Evolutionary conservation across 495 filamentous ascomycete species (phyloP).

Genomic region (Chlorociboria aeruginascens): DNA sequence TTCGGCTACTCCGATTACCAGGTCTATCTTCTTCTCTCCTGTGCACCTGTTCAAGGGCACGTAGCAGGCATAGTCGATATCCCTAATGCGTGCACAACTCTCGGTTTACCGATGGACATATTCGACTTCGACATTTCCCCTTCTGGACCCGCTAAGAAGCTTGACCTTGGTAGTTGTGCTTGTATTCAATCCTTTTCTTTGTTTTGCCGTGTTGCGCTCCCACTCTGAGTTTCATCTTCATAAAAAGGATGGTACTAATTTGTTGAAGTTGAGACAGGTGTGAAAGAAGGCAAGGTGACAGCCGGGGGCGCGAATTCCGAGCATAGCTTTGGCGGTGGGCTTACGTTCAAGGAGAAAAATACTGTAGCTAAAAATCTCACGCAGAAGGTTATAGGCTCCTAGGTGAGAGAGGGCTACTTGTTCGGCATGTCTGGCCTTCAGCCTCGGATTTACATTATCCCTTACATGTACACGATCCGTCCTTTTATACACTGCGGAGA

Average conservation of each 20-base stretch:
- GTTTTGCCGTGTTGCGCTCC: constrained; percentile 44
- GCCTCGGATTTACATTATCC: too few relatives aligned
- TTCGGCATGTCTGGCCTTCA: too few relatives aligned
- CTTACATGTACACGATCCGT: too few relatives aligned
- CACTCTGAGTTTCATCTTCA: too few relatives aligned
- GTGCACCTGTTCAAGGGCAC: constrained; percentile 85
- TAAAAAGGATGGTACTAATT: too few relatives aligned
- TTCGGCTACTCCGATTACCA: constrained; percentile 72
- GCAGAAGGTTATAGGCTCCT: neutral
- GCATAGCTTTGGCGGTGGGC: constrained; percentile 37
- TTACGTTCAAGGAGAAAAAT: constrained; percentile 30
- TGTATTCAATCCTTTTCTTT: constrained; percentile 24
- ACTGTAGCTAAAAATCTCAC: constrained; percentile 1
- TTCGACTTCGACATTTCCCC: constrained; percentile 91
- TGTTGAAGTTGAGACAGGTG: constrained; percentile 47
- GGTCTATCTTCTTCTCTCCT: constrained; percentile 79
- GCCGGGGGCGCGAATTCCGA: constrained; percentile 32
- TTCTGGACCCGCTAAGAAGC: constrained; percentile 41
- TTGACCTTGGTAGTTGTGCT: constrained; percentile 69
- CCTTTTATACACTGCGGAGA: too few relatives aligned
- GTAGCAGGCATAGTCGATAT: constrained; percentile 92
- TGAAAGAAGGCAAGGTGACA: constrained; percentile 29
- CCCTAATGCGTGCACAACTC: constrained; percentile 70
- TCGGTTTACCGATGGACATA: constrained; percentile 88
- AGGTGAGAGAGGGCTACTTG: too few relatives aligned